A percentile compares a stretch with the other conserved stretches of the same genome.
Conservation (phyloP, 306 rosid genomes). For the Vigna unguiculata region DNA sequence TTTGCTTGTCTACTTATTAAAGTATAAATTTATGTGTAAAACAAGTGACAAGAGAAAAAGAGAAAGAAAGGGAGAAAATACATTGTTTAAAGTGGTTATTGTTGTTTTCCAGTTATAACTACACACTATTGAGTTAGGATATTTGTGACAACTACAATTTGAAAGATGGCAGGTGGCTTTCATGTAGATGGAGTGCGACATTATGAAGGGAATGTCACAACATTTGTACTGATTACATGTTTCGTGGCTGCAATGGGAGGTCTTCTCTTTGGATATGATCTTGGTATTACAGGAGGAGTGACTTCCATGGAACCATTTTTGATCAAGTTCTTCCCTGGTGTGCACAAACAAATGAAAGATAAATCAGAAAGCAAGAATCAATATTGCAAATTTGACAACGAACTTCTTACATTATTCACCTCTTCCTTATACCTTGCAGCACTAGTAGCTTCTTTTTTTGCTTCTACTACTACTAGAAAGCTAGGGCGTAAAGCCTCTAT, state of each 20-base stretch:
- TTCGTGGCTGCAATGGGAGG: slow-evolving; percentile 53
- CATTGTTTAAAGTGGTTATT: background rate
- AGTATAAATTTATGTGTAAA: background rate
- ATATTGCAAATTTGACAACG: slow-evolving; percentile 43
- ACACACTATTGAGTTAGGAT: background rate
- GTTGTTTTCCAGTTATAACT: no score
- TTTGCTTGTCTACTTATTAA: slow-evolving; percentile 1
- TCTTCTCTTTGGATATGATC: slow-evolving; percentile 48
- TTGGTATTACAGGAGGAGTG: slow-evolving; percentile 46
- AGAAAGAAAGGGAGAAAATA: background rate
- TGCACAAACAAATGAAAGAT: slow-evolving; percentile 37
- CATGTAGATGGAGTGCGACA: background rate
- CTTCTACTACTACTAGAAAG: slow-evolving; percentile 45
- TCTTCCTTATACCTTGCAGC: slow-evolving; percentile 50
- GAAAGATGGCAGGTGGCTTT: slow-evolving; percentile 44
- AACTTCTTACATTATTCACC: slow-evolving; percentile 47
- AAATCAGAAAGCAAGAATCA: background rate
- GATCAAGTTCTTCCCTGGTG: slow-evolving; percentile 36
- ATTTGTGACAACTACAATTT: background rate
- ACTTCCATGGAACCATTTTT: slow-evolving; percentile 50
- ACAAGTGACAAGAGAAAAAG: background rate
- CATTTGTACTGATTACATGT: slow-evolving; percentile 43
- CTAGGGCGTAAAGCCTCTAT: slow-evolving; percentile 43
- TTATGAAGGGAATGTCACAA: slow-evolving; percentile 40
- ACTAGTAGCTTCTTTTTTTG: slow-evolving; percentile 47